Evolutionary conservation across 768 basidiomycete genomes (phyloP).

Genomic region (Mycena metata): DNA sequence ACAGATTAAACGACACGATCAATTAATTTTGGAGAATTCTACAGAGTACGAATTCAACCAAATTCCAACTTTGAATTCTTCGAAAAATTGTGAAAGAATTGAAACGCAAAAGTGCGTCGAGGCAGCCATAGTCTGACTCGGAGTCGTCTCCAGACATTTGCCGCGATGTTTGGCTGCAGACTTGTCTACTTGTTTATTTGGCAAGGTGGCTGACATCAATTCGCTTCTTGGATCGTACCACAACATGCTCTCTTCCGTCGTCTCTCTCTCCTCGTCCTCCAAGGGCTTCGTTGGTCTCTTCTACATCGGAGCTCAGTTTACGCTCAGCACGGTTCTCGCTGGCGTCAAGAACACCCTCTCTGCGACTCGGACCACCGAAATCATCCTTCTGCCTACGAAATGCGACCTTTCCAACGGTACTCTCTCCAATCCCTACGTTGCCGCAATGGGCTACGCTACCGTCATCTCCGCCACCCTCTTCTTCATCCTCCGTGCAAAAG

Average conservation of each 20-base stretch:
- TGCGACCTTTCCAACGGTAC: background rate
- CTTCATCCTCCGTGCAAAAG: slow-evolving; percentile 13
- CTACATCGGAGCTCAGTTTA: slow-evolving; percentile 2
- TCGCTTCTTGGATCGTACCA: slow-evolving; percentile 14
- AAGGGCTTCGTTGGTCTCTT: slow-evolving; percentile 17
- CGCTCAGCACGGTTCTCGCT: background rate
- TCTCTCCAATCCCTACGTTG: slow-evolving; percentile 9
- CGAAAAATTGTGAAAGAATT: too few species aligned
- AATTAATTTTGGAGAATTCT: too few species aligned
- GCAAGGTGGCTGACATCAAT: slow-evolving; percentile 5
- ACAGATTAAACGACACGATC: too few species aligned
- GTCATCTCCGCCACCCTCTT: slow-evolving; percentile 4
- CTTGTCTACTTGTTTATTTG: background rate
- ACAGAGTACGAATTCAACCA: too few species aligned
- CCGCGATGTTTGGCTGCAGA: background rate
- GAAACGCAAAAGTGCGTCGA: too few species aligned
- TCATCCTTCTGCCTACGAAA: slow-evolving; percentile 3
- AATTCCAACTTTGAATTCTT: too few species aligned
- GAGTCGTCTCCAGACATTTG: too few species aligned
- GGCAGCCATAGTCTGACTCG: too few species aligned
- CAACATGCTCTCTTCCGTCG: slow-evolving; percentile 23
- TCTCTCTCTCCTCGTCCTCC: slow-evolving; percentile 7
- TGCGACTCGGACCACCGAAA: slow-evolving; percentile 9
- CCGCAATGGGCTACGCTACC: slow-evolving; percentile 15
- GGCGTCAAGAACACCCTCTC: slow-evolving; percentile 7